Base-by-base conservation (phyloP, 2,329 filamentous ascomycete genomes). In the Alternaria consortialis region DNA sequence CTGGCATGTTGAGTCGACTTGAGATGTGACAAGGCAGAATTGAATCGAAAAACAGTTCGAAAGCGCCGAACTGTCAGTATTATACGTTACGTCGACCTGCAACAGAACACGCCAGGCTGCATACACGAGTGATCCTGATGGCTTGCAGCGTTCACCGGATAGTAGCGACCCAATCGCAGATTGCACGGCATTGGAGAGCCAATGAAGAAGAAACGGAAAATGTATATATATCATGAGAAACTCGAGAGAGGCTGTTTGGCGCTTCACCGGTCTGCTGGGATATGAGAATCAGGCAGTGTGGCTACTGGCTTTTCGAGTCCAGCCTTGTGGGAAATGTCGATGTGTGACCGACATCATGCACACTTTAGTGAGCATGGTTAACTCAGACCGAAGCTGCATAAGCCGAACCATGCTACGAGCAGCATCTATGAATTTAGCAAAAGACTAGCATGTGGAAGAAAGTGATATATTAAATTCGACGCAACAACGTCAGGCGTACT, bases 111-210 rank as follows among this genome's bases (percentile, higher is more conserved):
- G 44, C 56, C 43, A 54, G 56, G 61, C 60, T 66, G 65, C 63
- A 63, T 59, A 63, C 60, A 57, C 47, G 52, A 23, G 44, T 32
- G 20, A 25, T 48, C 53, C 57, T 60, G 50, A 44, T 56, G 55
- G 55, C 61, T 60, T 67, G 56, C 40, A 32, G 34, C 32, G 32
- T 65, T 67, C 65, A 67, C 65, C 63, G 65, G 63, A 65, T 51
- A 17, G 17, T 20, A 31, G 13, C 17, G 15, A 23, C 17, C 56
- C 60, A 63, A 60, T 60, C 2, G 36, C 52, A 53, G 32, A 23
- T 8, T 17, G 13, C n/a, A 2, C 39, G 27, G 37, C 15, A 20
- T 12, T 12, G 31, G 13, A 15, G 15, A 47, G 20, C 20, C 20
- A 20, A 20, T 20, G 20, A 20, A 20, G 20, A 20, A 20, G 20